Evolutionary conservation across 495 filamentous ascomycete species (phyloP).

Genomic region (Usnea hakonensis): DNA sequence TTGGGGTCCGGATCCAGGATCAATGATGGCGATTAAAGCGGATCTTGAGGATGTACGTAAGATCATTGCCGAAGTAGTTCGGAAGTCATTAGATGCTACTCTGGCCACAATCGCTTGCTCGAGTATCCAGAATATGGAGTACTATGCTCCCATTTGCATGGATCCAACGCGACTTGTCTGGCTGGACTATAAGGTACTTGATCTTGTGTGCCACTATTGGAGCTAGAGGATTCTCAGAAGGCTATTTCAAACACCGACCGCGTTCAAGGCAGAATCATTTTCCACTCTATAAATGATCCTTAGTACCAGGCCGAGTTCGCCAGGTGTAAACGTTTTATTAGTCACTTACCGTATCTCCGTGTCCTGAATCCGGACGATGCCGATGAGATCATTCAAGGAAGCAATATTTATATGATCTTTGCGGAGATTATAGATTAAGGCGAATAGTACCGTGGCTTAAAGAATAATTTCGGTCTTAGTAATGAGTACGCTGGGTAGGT

Average conservation of each 20-base stretch:
- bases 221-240: slow-evolving; percentile 24
- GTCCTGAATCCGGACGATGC: slow-evolving; percentile 34
- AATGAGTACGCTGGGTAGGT: slow-evolving; percentile 41
- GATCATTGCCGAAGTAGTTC: slow-evolving; percentile 7
- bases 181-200: slow-evolving; percentile 29
- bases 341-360: slow-evolving; percentile 32
- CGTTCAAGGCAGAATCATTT: slow-evolving; percentile 28
- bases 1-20: slow-evolving; percentile 37
- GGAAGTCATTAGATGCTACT: too few species aligned
- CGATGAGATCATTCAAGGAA: slow-evolving; percentile 44
- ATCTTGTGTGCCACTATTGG: slow-evolving; percentile 24
- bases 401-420: slow-evolving; percentile 43
- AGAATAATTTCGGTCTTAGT: slow-evolving; percentile 38
- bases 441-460: slow-evolving; percentile 37
- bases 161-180: slow-evolving; percentile 33
- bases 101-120: slow-evolving; percentile 39
- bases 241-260: too few species aligned
- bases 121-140: slow-evolving; percentile 38
- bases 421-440: slow-evolving; percentile 44
- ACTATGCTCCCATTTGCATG: slow-evolving; percentile 36
- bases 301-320: slow-evolving; percentile 32
- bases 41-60: slow-evolving; percentile 22
- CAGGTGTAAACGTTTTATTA: slow-evolving; percentile 37
- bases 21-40: slow-evolving; percentile 43
- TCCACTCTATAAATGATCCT: slow-evolving; percentile 27